Evolutionary conservation across 116 monocot genomes (phyloP).

Genomic region (Zostera marina): DNA sequence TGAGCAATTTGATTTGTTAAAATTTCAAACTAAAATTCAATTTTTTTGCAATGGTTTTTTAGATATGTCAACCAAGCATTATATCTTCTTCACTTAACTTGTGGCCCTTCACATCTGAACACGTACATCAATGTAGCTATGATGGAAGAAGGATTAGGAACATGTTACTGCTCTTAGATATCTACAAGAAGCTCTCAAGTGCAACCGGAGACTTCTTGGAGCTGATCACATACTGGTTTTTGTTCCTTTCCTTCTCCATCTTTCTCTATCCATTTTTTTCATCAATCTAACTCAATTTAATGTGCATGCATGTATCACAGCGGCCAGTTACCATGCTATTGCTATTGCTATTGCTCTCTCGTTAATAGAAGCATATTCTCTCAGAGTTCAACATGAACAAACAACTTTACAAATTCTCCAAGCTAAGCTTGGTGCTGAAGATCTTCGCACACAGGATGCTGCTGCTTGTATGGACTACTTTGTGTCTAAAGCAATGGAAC

Average conservation of each 20-base stretch:
- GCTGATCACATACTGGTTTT: constrained; percentile 90
- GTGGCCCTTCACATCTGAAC: constrained; percentile 93
- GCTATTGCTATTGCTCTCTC: constrained; percentile 96
- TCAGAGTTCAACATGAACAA: constrained; percentile 96
- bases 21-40: background rate
- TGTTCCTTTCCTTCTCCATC: constrained; percentile 1
- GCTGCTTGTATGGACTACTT: constrained; percentile 97
- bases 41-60: background rate
- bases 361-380: constrained; percentile 87
- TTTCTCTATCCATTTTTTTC: background rate
- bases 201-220: constrained; percentile 85
- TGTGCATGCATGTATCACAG: constrained; percentile 15
- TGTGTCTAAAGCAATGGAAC: constrained; percentile 85
- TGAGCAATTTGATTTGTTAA: too few relatives aligned
- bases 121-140: constrained; percentile 98
- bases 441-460: constrained; percentile 99
- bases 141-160: constrained; percentile 99
- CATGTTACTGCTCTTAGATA: constrained; percentile 95
- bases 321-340: constrained; percentile 98
- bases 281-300: background rate
- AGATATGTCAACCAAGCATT: constrained; percentile 96
- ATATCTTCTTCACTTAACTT: constrained; percentile 80
- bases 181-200: constrained; percentile 97
- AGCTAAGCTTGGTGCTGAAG: constrained; percentile 87
- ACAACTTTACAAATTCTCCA: constrained; percentile 88